Conservation (phyloP, 805 yeast species). For the Zygosaccharomyces bailii region DNA sequence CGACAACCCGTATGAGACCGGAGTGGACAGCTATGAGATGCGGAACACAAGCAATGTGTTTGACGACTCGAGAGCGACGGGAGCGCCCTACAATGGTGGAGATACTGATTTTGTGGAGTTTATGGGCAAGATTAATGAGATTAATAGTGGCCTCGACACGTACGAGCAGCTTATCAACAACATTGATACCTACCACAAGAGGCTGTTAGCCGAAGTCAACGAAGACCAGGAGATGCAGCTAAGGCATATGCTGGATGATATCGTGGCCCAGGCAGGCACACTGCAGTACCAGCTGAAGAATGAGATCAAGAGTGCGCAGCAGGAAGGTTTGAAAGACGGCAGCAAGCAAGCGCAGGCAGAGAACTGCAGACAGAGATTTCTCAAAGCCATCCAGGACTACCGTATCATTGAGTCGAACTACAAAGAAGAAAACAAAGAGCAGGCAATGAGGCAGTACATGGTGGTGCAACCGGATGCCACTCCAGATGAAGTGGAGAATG, state of each 20-base stretch:
- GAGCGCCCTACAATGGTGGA: slow-evolving; percentile 31
- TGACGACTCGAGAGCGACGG: slow-evolving; percentile 12
- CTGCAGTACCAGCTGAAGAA: slow-evolving; percentile 71
- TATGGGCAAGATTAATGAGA: slow-evolving; percentile 63
- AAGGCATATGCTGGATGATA: slow-evolving; percentile 71
- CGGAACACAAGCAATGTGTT: slow-evolving; percentile 23
- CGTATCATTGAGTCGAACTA: slow-evolving; percentile 82
- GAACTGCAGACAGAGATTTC: slow-evolving; percentile 77
- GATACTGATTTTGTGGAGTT: slow-evolving; percentile 53
- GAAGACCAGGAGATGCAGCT: slow-evolving; percentile 64
- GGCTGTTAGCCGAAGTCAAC: slow-evolving; percentile 68
- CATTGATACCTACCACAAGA: slow-evolving; percentile 66
- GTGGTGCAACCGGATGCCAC: slow-evolving; percentile 86
- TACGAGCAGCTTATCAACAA: slow-evolving; percentile 67
- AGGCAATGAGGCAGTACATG: slow-evolving; percentile 89
- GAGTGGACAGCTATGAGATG: slow-evolving; percentile 24
- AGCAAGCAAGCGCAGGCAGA: slow-evolving; percentile 90
- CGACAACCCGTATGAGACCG: slow-evolving; percentile 21
- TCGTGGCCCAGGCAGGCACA: slow-evolving; percentile 73
- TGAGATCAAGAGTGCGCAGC: slow-evolving; percentile 74
- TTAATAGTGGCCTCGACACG: slow-evolving; percentile 66
- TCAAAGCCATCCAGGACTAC: slow-evolving; percentile 81
- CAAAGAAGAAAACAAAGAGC: slow-evolving; percentile 76
- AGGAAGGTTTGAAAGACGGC: slow-evolving; percentile 63
- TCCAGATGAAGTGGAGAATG: slow-evolving; percentile 77